phyloP scores from a whole-genome alignment of 2,329 filamentous ascomycete genomes.

The Orbilia javanica region DNA sequence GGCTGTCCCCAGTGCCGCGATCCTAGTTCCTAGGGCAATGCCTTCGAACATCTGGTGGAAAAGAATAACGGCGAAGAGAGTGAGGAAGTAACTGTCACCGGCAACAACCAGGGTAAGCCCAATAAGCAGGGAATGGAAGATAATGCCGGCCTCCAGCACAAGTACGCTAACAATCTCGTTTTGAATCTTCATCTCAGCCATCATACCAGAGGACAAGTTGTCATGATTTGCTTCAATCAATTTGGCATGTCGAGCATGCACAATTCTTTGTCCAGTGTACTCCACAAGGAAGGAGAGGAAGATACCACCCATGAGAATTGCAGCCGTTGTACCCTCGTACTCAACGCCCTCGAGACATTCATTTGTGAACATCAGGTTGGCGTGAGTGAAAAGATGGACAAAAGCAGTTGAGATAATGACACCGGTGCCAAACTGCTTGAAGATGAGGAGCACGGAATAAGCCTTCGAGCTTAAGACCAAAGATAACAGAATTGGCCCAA shows the following conservation, averaged over 20 bases:
- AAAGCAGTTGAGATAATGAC: slow-evolving; percentile 80
- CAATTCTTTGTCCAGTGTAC: slow-evolving; percentile 64
- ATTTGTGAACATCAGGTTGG: slow-evolving; percentile 78
- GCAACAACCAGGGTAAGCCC: slow-evolving; percentile 75
- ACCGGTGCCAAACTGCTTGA: slow-evolving; percentile 81
- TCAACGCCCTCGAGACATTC: slow-evolving; percentile 75
- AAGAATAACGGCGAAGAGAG: slow-evolving; percentile 76
- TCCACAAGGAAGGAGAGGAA: slow-evolving; percentile 80
- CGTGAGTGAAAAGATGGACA: slow-evolving; percentile 79
- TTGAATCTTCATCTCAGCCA: slow-evolving; percentile 47
- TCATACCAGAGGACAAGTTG: slow-evolving; percentile 9
- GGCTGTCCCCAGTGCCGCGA: slow-evolving; percentile 70
- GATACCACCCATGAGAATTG: slow-evolving; percentile 79
- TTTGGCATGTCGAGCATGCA: slow-evolving; percentile 44
- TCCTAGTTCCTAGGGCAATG: slow-evolving; percentile 78
- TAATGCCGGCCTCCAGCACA: slow-evolving; percentile 78
- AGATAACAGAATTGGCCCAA: slow-evolving; percentile 75
- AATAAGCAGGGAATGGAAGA: slow-evolving; percentile 77
- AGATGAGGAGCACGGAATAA: slow-evolving; percentile 69
- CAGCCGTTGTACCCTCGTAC: slow-evolving; percentile 78
- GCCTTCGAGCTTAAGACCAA: slow-evolving; percentile 60
- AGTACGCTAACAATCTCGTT: slow-evolving; percentile 62
- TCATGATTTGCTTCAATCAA: slow-evolving; percentile 43
- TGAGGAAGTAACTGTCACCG: slow-evolving; percentile 71
- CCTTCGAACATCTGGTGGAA: slow-evolving; percentile 86